Evolutionary conservation across 257 asterid species (phyloP).

Genomic region (Cruciata laevipes): DNA sequence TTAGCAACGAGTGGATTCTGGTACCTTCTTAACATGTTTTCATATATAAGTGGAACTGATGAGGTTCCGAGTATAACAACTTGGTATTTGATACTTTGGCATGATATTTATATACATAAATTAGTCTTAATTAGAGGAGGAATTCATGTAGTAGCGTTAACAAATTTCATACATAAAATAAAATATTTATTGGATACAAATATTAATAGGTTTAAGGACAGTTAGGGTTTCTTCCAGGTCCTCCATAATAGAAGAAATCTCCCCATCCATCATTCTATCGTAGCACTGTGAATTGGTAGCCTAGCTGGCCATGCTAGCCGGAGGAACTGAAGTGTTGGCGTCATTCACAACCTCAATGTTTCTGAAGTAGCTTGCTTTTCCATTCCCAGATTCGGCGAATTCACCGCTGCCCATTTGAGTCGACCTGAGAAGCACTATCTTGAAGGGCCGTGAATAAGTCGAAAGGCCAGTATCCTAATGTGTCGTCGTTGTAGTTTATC

Average conservation of each 20-base stretch:
- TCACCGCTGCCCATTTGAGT: constrained; percentile 26
- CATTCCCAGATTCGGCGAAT: constrained; percentile 12
- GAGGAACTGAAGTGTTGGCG: constrained; percentile 1
- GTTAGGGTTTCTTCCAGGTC: background rate
- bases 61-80: no score
- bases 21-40: no score
- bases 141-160: no score
- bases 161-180: no score
- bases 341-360: constrained; percentile 9
- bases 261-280: background rate
- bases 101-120: no score
- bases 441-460: constrained; percentile 46
- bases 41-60: no score
- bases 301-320: background rate
- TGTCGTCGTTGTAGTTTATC: constrained; percentile 51
- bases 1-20: no score
- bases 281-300: background rate
- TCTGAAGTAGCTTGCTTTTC: constrained; percentile 15
- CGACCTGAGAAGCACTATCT: constrained; percentile 54
- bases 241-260: constrained; percentile 3
- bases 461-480: constrained; percentile 75
- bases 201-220: background rate
- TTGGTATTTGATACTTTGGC: no score
- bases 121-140: no score
- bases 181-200: no score